phyloP scores from a whole-genome alignment of 139 green algal species.

The Yamagishiella unicocca region DNA sequence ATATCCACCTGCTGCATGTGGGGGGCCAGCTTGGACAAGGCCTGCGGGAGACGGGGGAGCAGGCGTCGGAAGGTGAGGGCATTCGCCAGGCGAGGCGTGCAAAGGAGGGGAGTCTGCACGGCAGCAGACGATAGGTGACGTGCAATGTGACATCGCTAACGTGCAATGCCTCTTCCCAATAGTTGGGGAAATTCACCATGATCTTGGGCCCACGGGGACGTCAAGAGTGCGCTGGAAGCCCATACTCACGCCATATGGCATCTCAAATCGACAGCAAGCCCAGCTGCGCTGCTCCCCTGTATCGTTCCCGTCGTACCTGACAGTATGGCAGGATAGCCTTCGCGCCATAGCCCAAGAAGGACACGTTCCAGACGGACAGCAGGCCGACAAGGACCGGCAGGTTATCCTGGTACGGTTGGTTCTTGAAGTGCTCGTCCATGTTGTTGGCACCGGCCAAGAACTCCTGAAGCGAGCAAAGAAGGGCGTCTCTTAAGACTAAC shows the following conservation, averaged over 20 bases:
- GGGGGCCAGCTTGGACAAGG: constrained; percentile 95
- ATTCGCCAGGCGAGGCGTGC: too few species aligned
- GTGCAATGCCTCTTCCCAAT: too few species aligned
- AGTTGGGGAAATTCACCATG: too few species aligned
- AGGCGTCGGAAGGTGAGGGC: too few species aligned
- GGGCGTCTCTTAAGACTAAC: too few species aligned
- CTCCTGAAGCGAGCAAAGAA: constrained; percentile 56
- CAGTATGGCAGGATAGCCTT: constrained; percentile 98
- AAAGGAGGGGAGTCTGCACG: too few species aligned
- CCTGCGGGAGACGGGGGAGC: constrained; percentile 64
- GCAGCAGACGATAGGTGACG: too few species aligned
- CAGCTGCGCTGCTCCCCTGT: neutral
- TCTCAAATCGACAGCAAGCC: too few species aligned
- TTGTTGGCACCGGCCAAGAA: constrained; percentile 92
- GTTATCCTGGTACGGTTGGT: constrained; percentile 90
- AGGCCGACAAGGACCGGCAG: constrained; percentile 97
- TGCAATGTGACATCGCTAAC: too few species aligned
- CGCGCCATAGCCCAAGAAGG: constrained; percentile 93
- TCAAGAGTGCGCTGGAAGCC: too few species aligned
- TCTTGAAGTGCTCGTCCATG: constrained; percentile 95
- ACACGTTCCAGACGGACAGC: constrained; percentile 95
- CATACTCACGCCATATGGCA: too few species aligned
- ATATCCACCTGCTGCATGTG: constrained; percentile 99
- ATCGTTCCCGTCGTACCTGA: constrained; percentile 67
- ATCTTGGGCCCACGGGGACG: too few species aligned